Evolutionary conservation across 805 yeast species (phyloP).

Genomic region (Myxozyma nipponensis): DNA sequence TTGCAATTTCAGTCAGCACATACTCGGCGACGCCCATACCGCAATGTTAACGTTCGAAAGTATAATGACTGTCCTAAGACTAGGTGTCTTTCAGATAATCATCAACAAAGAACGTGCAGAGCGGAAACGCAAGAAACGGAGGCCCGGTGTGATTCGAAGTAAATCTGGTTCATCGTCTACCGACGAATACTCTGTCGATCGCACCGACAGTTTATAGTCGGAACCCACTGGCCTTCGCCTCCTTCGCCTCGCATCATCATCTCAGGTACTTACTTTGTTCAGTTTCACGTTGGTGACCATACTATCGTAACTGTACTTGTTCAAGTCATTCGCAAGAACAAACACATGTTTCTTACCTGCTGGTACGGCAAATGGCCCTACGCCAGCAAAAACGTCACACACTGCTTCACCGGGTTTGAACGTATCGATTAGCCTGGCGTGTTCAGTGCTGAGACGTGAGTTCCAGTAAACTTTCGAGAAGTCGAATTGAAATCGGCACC

Average conservation of each 20-base stretch:
- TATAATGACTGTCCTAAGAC: conserved; percentile 22
- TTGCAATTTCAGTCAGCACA: conserved; percentile 1
- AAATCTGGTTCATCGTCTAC: conserved; percentile 2
- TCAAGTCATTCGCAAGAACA: conserved; percentile 88
- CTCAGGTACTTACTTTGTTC: conserved; percentile 53
- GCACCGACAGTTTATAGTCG: not conserved
- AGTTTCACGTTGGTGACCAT: conserved; percentile 57
- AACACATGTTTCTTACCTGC: conserved; percentile 80
- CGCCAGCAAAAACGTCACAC: conserved; percentile 97
- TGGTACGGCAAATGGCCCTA: conserved; percentile 96
- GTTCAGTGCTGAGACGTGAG: conserved; percentile 90
- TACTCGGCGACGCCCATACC: no score
- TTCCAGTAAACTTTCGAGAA: conserved; percentile 97
- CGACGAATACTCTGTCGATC: not conserved
- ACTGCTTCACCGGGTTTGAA: conserved; percentile 69
- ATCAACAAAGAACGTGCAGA: conserved; percentile 24
- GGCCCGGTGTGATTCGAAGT: conserved; percentile 11
- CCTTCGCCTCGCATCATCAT: no score
- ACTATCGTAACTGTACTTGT: conserved; percentile 77
- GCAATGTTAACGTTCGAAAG: conserved; percentile 20
- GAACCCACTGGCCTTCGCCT: no score
- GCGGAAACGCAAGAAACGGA: conserved; percentile 23
- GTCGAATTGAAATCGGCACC: conserved; percentile 81
- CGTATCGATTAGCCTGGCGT: conserved; percentile 64
- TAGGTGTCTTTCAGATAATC: conserved; percentile 22